Evolutionary conservation across 306 rosid genomes (phyloP), one percentile per base, ranked within the genome.

Genomic region (Prunus davidiana): DNA sequence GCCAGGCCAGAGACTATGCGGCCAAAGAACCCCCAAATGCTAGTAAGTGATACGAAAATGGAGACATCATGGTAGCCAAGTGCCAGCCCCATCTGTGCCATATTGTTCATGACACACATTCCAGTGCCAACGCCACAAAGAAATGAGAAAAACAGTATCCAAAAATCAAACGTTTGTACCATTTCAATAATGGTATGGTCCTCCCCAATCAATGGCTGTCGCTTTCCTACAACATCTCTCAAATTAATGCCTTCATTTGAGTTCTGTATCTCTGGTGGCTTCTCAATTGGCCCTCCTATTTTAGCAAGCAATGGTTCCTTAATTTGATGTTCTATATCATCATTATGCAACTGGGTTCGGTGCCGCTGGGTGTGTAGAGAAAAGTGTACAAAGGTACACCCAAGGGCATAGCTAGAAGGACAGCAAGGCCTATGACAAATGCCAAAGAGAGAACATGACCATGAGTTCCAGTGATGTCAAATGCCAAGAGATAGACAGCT

Each of bases 1-100:
- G 45, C 47, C 51, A 56, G 8, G 22, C 54, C 76, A 8, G 66
- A 72, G 38, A 56, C 30, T 12, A 72, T 56, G 20, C 76, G 76
- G 3, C 65, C 66, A 4, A 72, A 72, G 10, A 72, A 72, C 1
- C 76, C 86, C 80, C 88, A 87, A 16, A 82, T 82, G 52, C 90
- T 82, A 11, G 62, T 78, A 75, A 84, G 79, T 12, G 88, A 84
- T 16, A 87, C 71, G 81, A 87, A 87, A 46, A 79, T 74, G 28
- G 90, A 82, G 52, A 80, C 84, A 32, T 80, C 80, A 6, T 9
- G 3, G 63, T 87, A 71, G 67, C 88, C 88, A 19, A 84, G 73
- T 18, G 90, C 90, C 27, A 70, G 41, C 30, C 88, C 90, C 73
- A 87, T 84, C 51, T 87, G 88, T 12, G 83, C 86, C 88, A 84